Evolutionary conservation across 345 rosid genomes (phyloP), one percentile per base, ranked within the genome.

Genomic region (Eucalyptus curtisii): DNA sequence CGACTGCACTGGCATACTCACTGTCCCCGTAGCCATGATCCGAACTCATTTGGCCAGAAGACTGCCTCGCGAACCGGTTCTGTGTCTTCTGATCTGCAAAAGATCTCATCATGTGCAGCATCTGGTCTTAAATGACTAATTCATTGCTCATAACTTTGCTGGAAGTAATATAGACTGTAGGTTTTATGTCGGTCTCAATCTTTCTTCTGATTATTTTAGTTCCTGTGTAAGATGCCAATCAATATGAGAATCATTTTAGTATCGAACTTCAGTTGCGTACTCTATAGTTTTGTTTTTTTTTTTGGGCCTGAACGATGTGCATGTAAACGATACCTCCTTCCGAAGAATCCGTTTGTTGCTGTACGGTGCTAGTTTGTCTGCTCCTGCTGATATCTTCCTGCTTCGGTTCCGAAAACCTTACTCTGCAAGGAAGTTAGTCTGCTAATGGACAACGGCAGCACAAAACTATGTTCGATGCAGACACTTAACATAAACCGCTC

Each of bases 1-100:
- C 97, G 52, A 95, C 95, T 61, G 96, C 95, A 79, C 89, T 88
- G 52, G 95, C 94, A 53, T 90, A 92, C 90, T 94, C 95, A 7
- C 90, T 85, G 13, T 93, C 59, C n/a, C 82, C 45, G 9, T 82
- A 7, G 82, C 89, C 91, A 61, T 90, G 90, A 48, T 88, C 82
- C 87, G 47, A 30, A 49, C 87, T 93, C 92, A 90, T 92, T 88
- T 89, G 86, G 91, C 93, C 86, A 31, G 91, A 81, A 87, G 91
- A 49, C 87, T 91, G 95, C 45, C 89, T 89, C 52, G 88, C 87
- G 66, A 95, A 90, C 96, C 92, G 90, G 88, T 87, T 91, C 84
- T 92, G 49, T 81, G 86, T 92, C 90, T 91, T 91, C 45, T 89
- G 88, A 87, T 89, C 93, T 94, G 84, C 86, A 87, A 10, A 88